A percentile compares a stretch with the other conserved stretches of the same genome.
Conservation (phyloP, 805 yeast genomes). For the Hemisphaericaspora nanyangensis region DNA sequence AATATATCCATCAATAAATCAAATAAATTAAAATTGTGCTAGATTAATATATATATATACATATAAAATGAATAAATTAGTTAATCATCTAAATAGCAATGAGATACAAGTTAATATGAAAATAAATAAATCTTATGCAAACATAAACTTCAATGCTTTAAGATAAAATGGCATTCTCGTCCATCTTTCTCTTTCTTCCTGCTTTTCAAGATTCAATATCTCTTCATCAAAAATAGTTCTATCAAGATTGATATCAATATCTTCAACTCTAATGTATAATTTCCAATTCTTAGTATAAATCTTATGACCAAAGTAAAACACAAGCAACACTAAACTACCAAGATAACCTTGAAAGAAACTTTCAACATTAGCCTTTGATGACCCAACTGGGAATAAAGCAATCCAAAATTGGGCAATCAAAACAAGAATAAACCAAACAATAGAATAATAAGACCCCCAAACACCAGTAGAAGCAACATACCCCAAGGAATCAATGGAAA, state of each 20-base stretch:
- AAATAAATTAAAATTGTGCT: too few relatives aligned
- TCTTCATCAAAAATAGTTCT: constrained; percentile 34
- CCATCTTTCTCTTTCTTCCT: constrained; percentile 20
- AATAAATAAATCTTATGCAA: constrained; percentile 4
- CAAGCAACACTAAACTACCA: constrained; percentile 29
- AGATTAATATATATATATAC: too few relatives aligned
- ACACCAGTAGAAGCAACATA: constrained; percentile 38
- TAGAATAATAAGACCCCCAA: constrained; percentile 35
- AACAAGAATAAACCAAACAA: constrained; percentile 27
- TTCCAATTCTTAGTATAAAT: constrained; percentile 29
- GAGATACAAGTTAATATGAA: too few relatives aligned
- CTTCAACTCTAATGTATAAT: constrained; percentile 20
- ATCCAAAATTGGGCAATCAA: constrained; percentile 44
- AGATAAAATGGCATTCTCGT: constrained; percentile 14
- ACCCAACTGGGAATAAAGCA: constrained; percentile 37
- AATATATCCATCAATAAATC: too few relatives aligned
- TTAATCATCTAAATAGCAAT: too few relatives aligned
- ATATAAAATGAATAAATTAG: too few relatives aligned
- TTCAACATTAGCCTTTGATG: constrained; percentile 21
- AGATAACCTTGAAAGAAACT: constrained; percentile 32
- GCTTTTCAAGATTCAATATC: constrained; percentile 27
- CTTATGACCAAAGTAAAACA: constrained; percentile 31
- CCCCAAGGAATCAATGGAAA: constrained; percentile 27
- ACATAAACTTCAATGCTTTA: constrained; percentile 12
- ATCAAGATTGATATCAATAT: constrained; percentile 28